phyloP scores from a whole-genome alignment of 163 green algal genomes.

The Trebouxiophyceae sp. region DNA sequence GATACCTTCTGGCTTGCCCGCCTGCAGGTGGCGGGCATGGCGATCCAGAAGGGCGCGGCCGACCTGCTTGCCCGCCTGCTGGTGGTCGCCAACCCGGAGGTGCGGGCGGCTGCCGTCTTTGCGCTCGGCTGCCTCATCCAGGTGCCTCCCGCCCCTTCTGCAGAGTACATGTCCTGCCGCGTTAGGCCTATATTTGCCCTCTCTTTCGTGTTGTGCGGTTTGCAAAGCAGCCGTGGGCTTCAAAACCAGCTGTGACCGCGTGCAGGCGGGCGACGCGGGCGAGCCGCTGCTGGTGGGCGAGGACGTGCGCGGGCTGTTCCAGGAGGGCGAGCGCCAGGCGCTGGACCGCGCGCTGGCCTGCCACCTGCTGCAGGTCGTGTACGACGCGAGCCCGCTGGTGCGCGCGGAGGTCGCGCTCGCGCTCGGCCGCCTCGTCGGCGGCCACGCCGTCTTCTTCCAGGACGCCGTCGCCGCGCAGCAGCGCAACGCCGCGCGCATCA shows the following conservation, averaged over 20 bases:
- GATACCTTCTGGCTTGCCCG: no score
- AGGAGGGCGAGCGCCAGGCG: neutral
- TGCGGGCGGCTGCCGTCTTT: constrained; percentile 84
- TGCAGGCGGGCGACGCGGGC: neutral
- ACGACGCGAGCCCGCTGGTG: constrained; percentile 68
- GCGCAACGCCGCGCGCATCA: no score
- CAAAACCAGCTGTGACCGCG: neutral
- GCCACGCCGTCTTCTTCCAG: constrained; percentile 43
- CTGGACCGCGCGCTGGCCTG: constrained; percentile 27
- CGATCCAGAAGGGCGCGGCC: constrained; percentile 20
- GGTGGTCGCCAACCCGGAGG: constrained; percentile 45
- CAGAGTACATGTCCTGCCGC: no score
- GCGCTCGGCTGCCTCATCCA: constrained; percentile 75
- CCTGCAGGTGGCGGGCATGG: constrained; percentile 23
- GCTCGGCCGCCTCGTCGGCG: constrained; percentile 37
- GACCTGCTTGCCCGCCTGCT: constrained; percentile 64
- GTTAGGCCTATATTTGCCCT: no score
- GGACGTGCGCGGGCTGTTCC: neutral
- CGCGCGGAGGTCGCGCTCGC: constrained; percentile 45
- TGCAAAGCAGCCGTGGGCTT: neutral
- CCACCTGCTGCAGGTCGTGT: constrained; percentile 41
- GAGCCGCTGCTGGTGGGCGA: neutral
- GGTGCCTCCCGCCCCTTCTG: no score
- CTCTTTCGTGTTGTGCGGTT: no score
- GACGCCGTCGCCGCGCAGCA: no score